Percentiles rank a stretch among this genome's conserved stretches.
Conservation (phyloP, 768 basidiomycete genomes). For the Mycena crocata region DNA sequence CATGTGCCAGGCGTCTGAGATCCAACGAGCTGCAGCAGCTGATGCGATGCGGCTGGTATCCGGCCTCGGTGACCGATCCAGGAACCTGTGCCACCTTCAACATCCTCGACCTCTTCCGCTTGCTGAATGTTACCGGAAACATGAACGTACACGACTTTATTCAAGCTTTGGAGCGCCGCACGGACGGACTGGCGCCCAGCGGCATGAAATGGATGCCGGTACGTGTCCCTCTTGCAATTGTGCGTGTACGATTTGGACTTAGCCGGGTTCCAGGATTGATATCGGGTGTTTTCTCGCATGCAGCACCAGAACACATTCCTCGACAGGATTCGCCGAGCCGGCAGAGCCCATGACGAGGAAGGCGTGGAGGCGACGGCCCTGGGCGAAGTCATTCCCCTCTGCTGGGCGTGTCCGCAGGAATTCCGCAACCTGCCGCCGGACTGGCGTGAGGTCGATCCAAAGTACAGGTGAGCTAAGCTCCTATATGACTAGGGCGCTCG, state of each 20-base stretch:
- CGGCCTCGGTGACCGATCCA: not conserved
- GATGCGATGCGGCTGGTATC: not conserved
- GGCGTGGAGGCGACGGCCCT: conserved; percentile 14
- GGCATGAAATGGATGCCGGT: no score
- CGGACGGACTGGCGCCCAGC: no score
- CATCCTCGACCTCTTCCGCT: not conserved
- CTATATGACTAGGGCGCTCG: not conserved
- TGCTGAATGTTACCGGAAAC: not conserved
- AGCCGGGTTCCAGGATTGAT: no score
- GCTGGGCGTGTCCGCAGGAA: conserved; percentile 36
- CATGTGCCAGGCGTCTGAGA: not conserved
- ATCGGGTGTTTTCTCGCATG: no score
- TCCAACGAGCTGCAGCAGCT: not conserved
- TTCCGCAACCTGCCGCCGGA: conserved; percentile 30
- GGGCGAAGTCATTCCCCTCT: conserved; percentile 25
- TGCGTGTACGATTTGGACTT: no score
- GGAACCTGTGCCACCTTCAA: not conserved
- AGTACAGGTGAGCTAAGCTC: not conserved
- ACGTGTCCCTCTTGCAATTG: no score
- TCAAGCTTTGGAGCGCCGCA: not conserved
- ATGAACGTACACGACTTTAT: conserved; percentile 8
- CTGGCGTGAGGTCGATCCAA: conserved; percentile 13
- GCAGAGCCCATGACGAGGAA: no score
- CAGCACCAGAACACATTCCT: no score
- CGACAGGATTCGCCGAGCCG: no score